Base-by-base conservation (phyloP, 306 rosid species). In the Quillaja saponaria region DNA sequence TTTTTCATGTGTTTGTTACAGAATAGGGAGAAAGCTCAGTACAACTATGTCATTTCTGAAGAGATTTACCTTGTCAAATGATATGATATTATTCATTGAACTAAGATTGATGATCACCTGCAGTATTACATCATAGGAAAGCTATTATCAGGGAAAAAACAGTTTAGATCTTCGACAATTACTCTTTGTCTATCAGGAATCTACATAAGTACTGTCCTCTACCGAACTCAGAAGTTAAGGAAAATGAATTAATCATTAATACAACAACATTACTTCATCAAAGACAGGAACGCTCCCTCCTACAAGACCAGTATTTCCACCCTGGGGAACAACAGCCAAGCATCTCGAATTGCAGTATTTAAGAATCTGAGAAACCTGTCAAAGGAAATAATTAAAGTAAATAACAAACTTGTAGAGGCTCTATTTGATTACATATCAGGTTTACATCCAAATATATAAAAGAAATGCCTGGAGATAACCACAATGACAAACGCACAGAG, bases 221-320 rank as follows among this genome's bases (percentile, higher is more conserved):
- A 34, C 58, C 20, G 50, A 37, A 58, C 19, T 4, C 37, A 58
- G 13, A 62, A 3, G 37, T 41, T n/a, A n/a, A 34, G 55, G 51
- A 68, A 34, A 71, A 69, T 33, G 58, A 62, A 49, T 38, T 18
- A 6, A 61, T 40, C 38, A 9, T 57, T 10, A 63, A 52, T 40
- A 20, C 55, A 46, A 49, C 21, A n/a, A 62, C 33, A 76, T 80
- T 86, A 92, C 98, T 78, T 92, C 98, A 71, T 92, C 98, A 84
- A 80, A 92, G 51, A 92, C 94, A 68, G 98, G 98, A 55, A 92
- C 88, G 48, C 98, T 88, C 81, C 98, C 98, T 2, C 98, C 98
- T 6, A 92, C 98, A 79, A 91, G 96, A 60, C 98, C 96, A 44
- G 98, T 88, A 76, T 91, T 91, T 77, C 96, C 98, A 57, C 98